Percentiles rank a stretch among this genome's conserved stretches.
Conservation (phyloP, 371 early-diverging fungal species). For the Vairimorpha necatrix region DNA sequence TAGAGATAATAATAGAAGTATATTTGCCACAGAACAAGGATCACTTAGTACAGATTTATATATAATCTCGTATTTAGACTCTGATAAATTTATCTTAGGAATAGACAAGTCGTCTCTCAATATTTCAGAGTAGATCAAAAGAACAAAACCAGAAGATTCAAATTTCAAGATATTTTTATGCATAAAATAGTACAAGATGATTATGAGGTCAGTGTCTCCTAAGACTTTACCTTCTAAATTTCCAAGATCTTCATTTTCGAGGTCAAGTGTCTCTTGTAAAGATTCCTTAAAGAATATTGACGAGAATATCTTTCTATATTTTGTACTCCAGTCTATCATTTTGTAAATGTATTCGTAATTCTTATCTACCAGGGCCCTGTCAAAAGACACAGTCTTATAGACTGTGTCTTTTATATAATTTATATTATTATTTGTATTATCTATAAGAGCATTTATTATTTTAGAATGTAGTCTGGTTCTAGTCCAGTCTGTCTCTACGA, state of each 20-base stretch:
- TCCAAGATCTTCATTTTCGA: not conserved
- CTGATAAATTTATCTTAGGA: not conserved
- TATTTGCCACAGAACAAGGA: not conserved
- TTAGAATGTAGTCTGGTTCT: not conserved
- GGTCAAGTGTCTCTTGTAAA: not conserved
- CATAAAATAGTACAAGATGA: not conserved
- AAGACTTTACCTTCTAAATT: not conserved
- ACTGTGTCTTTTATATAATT: constrained; percentile 14
- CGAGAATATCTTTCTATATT: not conserved
- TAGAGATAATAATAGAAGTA: not conserved
- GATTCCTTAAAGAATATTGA: not conserved
- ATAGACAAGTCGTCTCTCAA: not conserved
- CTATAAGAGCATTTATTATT: constrained; percentile 15
- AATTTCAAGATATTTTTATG: constrained; percentile 1
- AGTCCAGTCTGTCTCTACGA: constrained; percentile 27
- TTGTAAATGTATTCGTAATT: constrained; percentile 19
- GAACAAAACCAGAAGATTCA: not conserved
- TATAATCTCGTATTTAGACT: not conserved
- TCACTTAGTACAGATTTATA: not conserved
- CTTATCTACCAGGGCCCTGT: not conserved
- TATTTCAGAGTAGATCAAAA: not conserved
- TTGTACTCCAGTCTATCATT: not conserved
- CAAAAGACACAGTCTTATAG: not conserved
- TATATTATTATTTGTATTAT: constrained; percentile 30
- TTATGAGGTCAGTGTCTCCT: not conserved